A percentile compares a stretch with the other conserved stretches of the same genome.
phyloP scores from a whole-genome alignment of 179 eudicot genomes.

The Spinacia oleracea region DNA sequence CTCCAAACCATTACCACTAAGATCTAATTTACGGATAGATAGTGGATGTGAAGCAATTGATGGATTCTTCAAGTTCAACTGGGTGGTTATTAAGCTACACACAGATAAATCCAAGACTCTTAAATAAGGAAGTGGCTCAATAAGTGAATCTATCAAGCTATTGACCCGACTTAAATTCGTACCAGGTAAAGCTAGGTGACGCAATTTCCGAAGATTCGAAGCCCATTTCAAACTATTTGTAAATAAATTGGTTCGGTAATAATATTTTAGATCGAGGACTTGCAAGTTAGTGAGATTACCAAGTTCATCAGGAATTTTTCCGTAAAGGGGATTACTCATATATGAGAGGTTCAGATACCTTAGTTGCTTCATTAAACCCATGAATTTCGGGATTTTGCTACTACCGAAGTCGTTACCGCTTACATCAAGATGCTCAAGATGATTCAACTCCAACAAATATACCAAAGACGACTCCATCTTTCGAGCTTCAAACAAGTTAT shows the following conservation, averaged over 20 bases:
- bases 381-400: not conserved
- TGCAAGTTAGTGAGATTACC: slow-evolving; percentile 19
- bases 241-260: not conserved
- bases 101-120: not conserved
- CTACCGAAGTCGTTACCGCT: not conserved
- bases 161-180: not conserved
- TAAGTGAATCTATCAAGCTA: slow-evolving; percentile 4
- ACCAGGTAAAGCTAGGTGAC: not conserved
- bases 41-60: too few relatives aligned
- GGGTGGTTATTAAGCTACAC: not conserved
- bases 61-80: not conserved
- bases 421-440: not conserved
- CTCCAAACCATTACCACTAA: too few relatives aligned
- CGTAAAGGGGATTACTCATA: not conserved
- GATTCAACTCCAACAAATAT: not conserved
- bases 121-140: slow-evolving; percentile 7
- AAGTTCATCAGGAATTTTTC: slow-evolving; percentile 5
- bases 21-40: too few relatives aligned
- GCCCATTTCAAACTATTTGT: slow-evolving; percentile 7
- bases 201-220: not conserved
- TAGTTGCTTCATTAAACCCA: slow-evolving; percentile 23
- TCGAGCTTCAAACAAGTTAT: not conserved
- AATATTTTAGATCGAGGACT: not conserved
- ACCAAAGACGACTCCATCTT: not conserved
- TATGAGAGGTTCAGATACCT: slow-evolving; percentile 12